These are phyloP conservation scores for Solanum lycopersicoides DNA, from an alignment of 257 asterid genomes.

Conservation along the genomic window DNA sequence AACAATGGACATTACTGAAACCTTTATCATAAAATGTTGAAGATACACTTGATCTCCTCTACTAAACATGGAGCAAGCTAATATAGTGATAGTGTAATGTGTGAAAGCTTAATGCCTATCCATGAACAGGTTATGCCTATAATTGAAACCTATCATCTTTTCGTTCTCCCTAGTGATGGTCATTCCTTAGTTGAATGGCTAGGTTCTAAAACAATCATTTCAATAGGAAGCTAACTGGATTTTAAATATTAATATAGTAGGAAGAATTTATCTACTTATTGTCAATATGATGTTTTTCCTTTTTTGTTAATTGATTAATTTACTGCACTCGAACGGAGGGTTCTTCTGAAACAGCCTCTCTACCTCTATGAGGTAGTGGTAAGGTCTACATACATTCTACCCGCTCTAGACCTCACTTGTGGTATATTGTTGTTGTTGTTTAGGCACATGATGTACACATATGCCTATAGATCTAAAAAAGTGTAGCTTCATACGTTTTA, in stretches of 20 bases:
- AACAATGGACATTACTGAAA: neutral
- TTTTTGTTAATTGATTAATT: neutral
- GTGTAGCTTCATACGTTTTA: neutral
- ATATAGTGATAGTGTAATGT: neutral
- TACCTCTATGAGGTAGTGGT: too few species aligned
- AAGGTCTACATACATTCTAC: too few species aligned
- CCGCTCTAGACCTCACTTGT: too few species aligned
- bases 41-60: neutral
- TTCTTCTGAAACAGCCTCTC: too few species aligned
- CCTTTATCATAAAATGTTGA: neutral
- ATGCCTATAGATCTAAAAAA: neutral
- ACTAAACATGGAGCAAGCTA: neutral
- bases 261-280: neutral
- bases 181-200: neutral
- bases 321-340: too few species aligned
- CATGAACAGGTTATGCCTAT: neutral
- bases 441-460: neutral
- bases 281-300: neutral
- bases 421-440: too few species aligned
- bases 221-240: neutral
- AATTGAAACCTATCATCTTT: neutral
- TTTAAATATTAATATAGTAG: neutral
- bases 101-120: neutral
- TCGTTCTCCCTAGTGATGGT: neutral
- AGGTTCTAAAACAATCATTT: neutral